Base-by-base conservation (phyloP, 2,329 filamentous ascomycete species). In the Sphaceloma murrayae region DNA sequence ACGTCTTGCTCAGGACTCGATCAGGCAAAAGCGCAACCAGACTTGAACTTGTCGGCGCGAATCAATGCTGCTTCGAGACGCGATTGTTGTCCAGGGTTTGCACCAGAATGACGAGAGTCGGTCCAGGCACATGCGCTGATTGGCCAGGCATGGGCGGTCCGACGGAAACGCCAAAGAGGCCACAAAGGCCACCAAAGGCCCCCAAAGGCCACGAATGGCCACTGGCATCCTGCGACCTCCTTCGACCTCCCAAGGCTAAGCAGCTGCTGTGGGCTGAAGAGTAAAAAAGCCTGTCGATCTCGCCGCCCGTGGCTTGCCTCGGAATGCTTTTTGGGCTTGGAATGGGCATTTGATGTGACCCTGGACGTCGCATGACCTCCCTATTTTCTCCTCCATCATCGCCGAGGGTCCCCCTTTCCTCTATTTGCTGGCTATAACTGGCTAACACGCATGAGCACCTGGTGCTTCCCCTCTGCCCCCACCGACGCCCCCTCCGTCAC, bases 21-120 rank as follows among this genome's bases (percentile, higher is more conserved):
- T 29, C 36, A 40, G 36, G 36, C 36, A 40, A 40, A 40, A 29
- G 36, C 36, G 36, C 36, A n/a, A 22, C 17, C 34, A 21, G 19
- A 14, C 22, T 18, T n/a, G 14, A 10, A 40, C n/a, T n/a, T n/a
- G n/a, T n/a, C n/a, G n/a, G n/a, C 36, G 36, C 36, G 36, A 16
- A 40, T 40, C 36, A 30, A 13, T 40, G 21, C 36, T 30, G 36
- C 36, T 40, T 14, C 19, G 30, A 26, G 10, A 10, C 13, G 14
- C n/a, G 19, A 16, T 22, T 16, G 9, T 9, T 29, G 10, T 14
- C 17, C 22, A 40, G 36, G 36, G 36, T 40, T 40, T 22, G 36
- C 36, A 40, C 22, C 10, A 29, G 21, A 13, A 40, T 40, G 36
- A 40, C 36, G 36, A 26, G 36, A 40, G 36, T 40, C 24, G 22